phyloP scores from a whole-genome alignment of 2,329 filamentous ascomycete species.

The Aspergillus versicolor region DNA sequence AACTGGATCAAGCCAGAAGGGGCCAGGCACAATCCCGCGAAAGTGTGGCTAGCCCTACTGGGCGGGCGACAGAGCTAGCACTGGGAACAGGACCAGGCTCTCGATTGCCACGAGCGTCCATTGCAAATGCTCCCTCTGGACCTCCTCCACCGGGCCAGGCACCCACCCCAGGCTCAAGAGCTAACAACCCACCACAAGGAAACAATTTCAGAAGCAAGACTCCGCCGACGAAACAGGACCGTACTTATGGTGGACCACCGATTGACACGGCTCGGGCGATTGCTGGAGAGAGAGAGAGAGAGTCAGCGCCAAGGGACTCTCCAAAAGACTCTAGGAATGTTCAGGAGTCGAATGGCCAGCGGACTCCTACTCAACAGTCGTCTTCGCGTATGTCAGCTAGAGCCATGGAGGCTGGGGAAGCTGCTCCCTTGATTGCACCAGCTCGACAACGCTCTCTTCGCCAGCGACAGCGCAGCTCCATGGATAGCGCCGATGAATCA shows the following conservation, averaged over 20 bases:
- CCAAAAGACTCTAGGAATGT: constrained; percentile 36
- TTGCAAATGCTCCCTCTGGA: constrained; percentile 60
- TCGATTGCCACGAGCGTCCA: constrained; percentile 59
- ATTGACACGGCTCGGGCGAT: constrained; percentile 44
- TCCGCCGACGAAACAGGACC: constrained; percentile 51
- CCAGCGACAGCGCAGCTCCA: constrained; percentile 62
- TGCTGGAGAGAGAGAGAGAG: constrained; percentile 47
- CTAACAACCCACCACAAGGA: constrained; percentile 38
- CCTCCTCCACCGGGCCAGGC: constrained; percentile 66
- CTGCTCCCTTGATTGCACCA: constrained; percentile 44
- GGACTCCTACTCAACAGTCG: constrained; percentile 59
- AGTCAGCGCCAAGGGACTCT: constrained; percentile 46
- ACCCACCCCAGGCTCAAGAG: constrained; percentile 58
- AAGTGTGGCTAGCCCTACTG: constrained; percentile 36
- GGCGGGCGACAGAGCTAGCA: constrained; percentile 30
- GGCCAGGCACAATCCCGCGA: constrained; percentile 45
- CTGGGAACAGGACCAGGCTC: constrained; percentile 48
- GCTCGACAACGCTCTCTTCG: constrained; percentile 53
- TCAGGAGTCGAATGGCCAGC: constrained; percentile 57
- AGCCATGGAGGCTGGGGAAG: constrained; percentile 48
- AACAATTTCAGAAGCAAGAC: constrained; percentile 48
- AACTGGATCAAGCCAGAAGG: constrained; percentile 36
- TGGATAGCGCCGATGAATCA: constrained; percentile 67
- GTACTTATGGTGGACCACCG: constrained; percentile 43
- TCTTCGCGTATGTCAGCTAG: constrained; percentile 42